Evolutionary conservation across 2,329 filamentous ascomycete species (phyloP), one percentile per base, ranked within the genome.

Genomic region (Mycocentrospora acerina): DNA sequence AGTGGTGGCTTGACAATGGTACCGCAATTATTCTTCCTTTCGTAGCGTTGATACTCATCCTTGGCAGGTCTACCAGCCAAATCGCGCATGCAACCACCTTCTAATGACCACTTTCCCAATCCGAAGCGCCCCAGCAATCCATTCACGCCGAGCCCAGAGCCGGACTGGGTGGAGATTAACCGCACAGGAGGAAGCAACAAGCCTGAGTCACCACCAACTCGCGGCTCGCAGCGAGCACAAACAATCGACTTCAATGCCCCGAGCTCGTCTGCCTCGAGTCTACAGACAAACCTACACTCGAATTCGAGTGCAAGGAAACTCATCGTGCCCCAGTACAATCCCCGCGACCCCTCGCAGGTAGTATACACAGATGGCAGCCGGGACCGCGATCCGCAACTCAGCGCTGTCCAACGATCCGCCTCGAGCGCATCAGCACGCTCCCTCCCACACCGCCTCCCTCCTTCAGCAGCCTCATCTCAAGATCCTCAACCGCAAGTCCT

Each of bases 111-210:
- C 54, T 71, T 82, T 2, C 77, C 88, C 15, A 96, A 95, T 62
- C 81, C 85, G 1, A 77, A 81, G 22, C 80, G 88, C 32, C 80
- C 82, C 10, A 81, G 86, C 1, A 97, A 97, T 57, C 93, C 93
- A 0, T 97, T 94, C 64, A 78, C 77, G 1, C 73, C 78, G 1
- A 83, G 79, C 2, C 77, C 84, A 22, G 88, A 95, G 64, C 80
- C 85, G 8, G 90, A 96, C 57, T 97, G 93, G 93, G 81, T 95
- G 24, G 68, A 72, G 42, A 67, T 76, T 4, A 55, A 53, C 38
- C 51, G 51, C 5, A 46, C 61, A 33, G 43, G 41, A 8, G 39
- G 25, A 17, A 37, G 25, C 16, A 42, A 30, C 30, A 25, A 45
- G 37, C 60, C 64, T 10, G 57, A 62, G 29, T 61, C 60, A 16